Conservation (phyloP, 2,329 filamentous ascomycete genomes). For the Sporothrix dimorphospora region DNA sequence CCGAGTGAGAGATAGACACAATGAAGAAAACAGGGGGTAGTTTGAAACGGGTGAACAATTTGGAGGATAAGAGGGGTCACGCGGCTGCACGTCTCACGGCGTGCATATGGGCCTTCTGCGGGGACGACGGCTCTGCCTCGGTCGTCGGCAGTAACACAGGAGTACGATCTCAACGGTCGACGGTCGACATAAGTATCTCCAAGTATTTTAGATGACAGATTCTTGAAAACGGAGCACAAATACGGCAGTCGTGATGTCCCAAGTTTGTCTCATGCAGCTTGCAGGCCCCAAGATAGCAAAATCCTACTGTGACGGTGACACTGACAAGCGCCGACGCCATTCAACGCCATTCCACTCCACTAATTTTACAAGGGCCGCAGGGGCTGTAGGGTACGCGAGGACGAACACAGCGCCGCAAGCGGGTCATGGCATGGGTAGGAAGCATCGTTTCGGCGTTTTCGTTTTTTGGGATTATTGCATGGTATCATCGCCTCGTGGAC, state of each 20-base stretch:
- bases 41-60: too few species aligned
- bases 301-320: conserved; percentile 5
- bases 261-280: not conserved
- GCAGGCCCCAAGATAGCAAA: not conserved
- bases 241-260: not conserved
- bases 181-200: not conserved
- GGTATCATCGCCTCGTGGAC: conserved; percentile 5
- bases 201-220: not conserved
- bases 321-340: not conserved
- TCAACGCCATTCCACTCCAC: not conserved
- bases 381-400: too few species aligned
- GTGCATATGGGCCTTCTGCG: too few species aligned
- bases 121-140: not conserved
- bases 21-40: too few species aligned
- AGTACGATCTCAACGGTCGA: not conserved
- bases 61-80: too few species aligned
- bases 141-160: not conserved
- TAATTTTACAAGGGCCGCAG: not conserved
- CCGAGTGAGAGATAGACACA: too few species aligned
- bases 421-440: not conserved
- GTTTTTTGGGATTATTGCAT: conserved; percentile 2
- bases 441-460: not conserved
- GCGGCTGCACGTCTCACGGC: too few species aligned
- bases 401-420: not conserved
- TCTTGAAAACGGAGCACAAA: conserved; percentile 1